Percentiles rank a stretch among this genome's conserved stretches.
phyloP scores from a whole-genome alignment of 2,329 filamentous ascomycete species.

The Claviceps lovelessii region DNA sequence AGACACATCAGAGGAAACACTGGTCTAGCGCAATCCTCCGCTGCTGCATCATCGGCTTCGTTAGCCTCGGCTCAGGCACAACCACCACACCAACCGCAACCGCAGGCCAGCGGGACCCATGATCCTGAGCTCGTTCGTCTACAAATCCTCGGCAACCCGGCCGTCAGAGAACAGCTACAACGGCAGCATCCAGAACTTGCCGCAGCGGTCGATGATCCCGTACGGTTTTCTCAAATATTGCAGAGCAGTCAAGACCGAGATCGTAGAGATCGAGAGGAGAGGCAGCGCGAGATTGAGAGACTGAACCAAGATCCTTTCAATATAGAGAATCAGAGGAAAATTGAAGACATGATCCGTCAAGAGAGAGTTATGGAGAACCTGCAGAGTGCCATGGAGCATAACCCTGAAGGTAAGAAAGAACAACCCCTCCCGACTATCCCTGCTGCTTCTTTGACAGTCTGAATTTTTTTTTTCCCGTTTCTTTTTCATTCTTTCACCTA shows the following conservation, averaged over 20 bases:
- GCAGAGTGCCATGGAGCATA: slow-evolving; percentile 92
- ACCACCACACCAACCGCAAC: slow-evolving; percentile 19
- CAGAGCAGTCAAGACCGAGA: slow-evolving; percentile 54
- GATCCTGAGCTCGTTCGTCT: slow-evolving; percentile 74
- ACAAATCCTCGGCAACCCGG: slow-evolving; percentile 67
- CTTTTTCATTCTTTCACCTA: neutral
- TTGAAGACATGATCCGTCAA: slow-evolving; percentile 94
- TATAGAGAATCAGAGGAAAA: slow-evolving; percentile 75
- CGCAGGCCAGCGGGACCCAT: slow-evolving; percentile 25
- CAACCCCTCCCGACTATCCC: neutral
- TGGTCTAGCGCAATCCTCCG: neutral
- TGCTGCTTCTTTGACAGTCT: neutral
- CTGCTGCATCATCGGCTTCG: slow-evolving; percentile 19
- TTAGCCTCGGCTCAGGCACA: slow-evolving; percentile 19
- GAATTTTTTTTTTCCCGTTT: neutral
- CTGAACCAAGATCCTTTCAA: slow-evolving; percentile 94
- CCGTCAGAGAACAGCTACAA: slow-evolving; percentile 54
- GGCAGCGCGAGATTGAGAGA: slow-evolving; percentile 67
- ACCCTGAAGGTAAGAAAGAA: slow-evolving; percentile 64
- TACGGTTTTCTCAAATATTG: slow-evolving; percentile 61
- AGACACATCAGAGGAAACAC: slow-evolving; percentile 40
- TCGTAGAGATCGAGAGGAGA: slow-evolving; percentile 56
- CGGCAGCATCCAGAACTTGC: slow-evolving; percentile 64
- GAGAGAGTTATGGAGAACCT: slow-evolving; percentile 90
- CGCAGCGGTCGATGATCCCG: slow-evolving; percentile 58